Evolutionary conservation across 495 filamentous ascomycete species (phyloP).

Genomic region (Daldinia caldariorum): DNA sequence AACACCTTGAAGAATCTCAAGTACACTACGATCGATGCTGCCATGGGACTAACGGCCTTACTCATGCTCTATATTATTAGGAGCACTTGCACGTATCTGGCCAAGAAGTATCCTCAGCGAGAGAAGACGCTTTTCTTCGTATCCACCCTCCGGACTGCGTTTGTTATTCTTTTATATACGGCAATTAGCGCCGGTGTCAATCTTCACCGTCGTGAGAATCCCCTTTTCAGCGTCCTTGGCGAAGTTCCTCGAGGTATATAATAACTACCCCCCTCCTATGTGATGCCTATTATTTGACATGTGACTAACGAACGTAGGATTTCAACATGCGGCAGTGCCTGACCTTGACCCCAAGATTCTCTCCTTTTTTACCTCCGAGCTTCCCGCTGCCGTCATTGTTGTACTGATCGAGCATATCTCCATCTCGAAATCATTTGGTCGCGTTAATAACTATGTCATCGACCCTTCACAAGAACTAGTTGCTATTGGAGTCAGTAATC

Average conservation of each 20-base stretch:
- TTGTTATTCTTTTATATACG: constrained; percentile 58
- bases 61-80: constrained; percentile 61
- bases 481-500: constrained; percentile 63
- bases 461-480: constrained; percentile 65
- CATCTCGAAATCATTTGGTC: constrained; percentile 64
- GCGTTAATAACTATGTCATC: constrained; percentile 65
- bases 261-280: constrained; percentile 16
- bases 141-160: constrained; percentile 57
- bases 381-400: constrained; percentile 58
- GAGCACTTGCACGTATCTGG: constrained; percentile 55
- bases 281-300: neutral
- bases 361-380: constrained; percentile 47
- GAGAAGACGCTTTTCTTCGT: constrained; percentile 57
- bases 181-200: constrained; percentile 53
- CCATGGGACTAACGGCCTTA: constrained; percentile 62
- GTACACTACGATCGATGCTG: constrained; percentile 59
- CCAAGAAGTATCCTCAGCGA: constrained; percentile 50
- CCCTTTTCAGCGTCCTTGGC: constrained; percentile 56
- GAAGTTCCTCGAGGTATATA: constrained; percentile 54
- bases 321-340: constrained; percentile 55
- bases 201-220: constrained; percentile 39
- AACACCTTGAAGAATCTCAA: constrained; percentile 61
- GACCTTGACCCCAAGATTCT: constrained; percentile 49
- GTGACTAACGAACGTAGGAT: constrained; percentile 46
- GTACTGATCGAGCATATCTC: constrained; percentile 65